Conservation (phyloP, 23 red algal species). For the Agarophyton chilense region DNA sequence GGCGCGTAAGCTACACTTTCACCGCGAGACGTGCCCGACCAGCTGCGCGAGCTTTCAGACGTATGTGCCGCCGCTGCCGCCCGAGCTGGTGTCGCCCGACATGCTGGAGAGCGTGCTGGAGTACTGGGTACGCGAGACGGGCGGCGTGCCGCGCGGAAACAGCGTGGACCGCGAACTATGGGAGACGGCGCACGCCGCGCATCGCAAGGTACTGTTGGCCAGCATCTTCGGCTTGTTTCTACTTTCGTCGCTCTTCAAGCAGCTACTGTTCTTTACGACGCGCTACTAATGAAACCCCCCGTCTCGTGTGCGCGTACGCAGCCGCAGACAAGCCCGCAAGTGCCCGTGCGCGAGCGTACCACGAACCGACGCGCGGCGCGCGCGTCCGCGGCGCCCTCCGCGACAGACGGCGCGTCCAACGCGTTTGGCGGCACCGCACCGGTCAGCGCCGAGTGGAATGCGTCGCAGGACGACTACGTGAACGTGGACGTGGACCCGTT, state of each 20-base stretch:
- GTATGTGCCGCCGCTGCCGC: constrained; percentile 42
- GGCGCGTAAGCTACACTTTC: constrained; percentile 55
- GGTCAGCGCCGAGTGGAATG: not conserved
- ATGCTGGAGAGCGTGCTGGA: constrained; percentile 68
- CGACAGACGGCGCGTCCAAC: constrained; percentile 5
- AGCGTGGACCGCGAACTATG: constrained; percentile 35
- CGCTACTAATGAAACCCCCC: constrained; percentile 51
- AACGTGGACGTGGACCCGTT: constrained; percentile 64
- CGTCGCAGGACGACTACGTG: constrained; percentile 49
- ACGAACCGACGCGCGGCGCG: not conserved
- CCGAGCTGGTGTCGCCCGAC: constrained; percentile 44
- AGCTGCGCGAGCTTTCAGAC: constrained; percentile 18
- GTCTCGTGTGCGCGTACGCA: not conserved
- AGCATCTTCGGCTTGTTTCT: constrained; percentile 49
- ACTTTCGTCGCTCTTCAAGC: constrained; percentile 50
- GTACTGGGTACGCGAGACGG: constrained; percentile 83
- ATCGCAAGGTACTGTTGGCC: constrained; percentile 68
- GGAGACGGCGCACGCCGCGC: not conserved
- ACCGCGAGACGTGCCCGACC: constrained; percentile 12
- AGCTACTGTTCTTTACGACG: constrained; percentile 34
- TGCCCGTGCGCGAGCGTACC: constrained; percentile 39
- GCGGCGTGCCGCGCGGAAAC: constrained; percentile 72
- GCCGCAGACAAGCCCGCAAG: constrained; percentile 3
- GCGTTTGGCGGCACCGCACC: not conserved
- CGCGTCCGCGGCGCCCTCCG: not conserved